These are phyloP conservation scores for Aspergillus panamensis DNA, from an alignment of 495 filamentous ascomycete species.

Conservation along the genomic window DNA sequence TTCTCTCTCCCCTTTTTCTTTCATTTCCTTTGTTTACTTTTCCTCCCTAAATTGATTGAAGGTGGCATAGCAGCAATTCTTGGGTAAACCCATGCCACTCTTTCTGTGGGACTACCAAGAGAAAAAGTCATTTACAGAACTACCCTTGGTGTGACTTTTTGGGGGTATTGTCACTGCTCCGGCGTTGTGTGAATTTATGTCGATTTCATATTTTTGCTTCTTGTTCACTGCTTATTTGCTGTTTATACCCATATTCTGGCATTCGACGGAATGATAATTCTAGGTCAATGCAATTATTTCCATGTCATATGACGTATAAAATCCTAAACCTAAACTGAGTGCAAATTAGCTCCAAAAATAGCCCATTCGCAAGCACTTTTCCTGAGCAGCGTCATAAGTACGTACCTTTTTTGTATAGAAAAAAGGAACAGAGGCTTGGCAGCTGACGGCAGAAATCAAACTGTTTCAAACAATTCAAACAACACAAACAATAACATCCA, in stretches of 20 bases:
- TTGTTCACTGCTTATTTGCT: constrained; percentile 1
- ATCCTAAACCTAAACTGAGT: no score
- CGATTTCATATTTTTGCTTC: not conserved
- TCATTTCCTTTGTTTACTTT: not conserved
- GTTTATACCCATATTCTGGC: constrained; percentile 9
- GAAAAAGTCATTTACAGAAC: constrained; percentile 12
- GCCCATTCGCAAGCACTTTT: no score
- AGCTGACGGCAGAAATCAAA: constrained; percentile 13
- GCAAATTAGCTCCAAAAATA: no score
- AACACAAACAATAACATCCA: constrained; percentile 21
- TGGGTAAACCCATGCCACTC: not conserved
- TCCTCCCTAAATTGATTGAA: not conserved
- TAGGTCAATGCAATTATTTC: constrained; percentile 11
- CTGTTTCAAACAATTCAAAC: constrained; percentile 21
- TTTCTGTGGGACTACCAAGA: not conserved
- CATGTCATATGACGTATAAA: not conserved
- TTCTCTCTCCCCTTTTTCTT: not conserved
- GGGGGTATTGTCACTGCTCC: not conserved
- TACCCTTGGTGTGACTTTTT: not conserved
- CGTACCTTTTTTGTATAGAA: no score
- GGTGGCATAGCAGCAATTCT: constrained; percentile 2
- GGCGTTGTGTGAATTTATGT: not conserved
- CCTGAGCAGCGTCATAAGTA: not conserved
- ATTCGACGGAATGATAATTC: constrained; percentile 4
- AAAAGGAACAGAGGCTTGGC: constrained; percentile 17